These are phyloP conservation scores for Ochetophila trinervis DNA, from an alignment of 306 rosid genomes.

Conservation along the genomic window DNA sequence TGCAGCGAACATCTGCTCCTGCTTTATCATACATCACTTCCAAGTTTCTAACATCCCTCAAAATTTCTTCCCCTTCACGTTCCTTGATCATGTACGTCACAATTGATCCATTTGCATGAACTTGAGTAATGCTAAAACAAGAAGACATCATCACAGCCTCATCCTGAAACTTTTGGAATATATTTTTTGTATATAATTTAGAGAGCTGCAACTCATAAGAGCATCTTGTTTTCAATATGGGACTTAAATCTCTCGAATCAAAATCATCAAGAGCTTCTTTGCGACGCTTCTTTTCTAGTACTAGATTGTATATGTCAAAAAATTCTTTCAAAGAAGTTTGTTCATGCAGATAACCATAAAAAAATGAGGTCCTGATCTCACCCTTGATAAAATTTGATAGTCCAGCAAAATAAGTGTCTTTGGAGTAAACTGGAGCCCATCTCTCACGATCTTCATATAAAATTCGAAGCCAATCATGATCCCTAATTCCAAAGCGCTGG, in stretches of 20 bases:
- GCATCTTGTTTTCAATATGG: conserved; percentile 56
- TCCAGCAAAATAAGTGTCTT: conserved; percentile 83
- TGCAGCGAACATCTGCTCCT: conserved; percentile 70
- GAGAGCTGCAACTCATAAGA: conserved; percentile 84
- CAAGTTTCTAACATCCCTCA: conserved; percentile 40
- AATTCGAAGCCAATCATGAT: conserved; percentile 51
- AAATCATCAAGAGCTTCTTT: conserved; percentile 65
- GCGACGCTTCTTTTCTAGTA: conserved; percentile 51
- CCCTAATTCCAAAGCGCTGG: conserved; percentile 55
- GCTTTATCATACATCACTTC: conserved; percentile 84
- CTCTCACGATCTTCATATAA: conserved; percentile 72
- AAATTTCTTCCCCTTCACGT: conserved; percentile 48
- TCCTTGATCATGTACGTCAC: conserved; percentile 72
- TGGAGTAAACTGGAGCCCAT: conserved; percentile 81
- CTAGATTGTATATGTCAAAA: conserved; percentile 50
- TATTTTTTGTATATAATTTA: conserved; percentile 58
- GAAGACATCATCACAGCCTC: conserved; percentile 76
- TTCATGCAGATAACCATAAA: conserved; percentile 57
- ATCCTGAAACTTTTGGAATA: conserved; percentile 74
- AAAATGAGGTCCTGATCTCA: conserved; percentile 52
- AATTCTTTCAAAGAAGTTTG: conserved; percentile 77
- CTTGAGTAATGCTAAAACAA: conserved; percentile 60
- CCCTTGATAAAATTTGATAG: conserved; percentile 49
- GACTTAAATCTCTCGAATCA: conserved; percentile 59
- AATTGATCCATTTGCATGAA: conserved; percentile 56